Percentiles rank a stretch among this genome's conserved stretches.
Evolutionary conservation across 2,329 filamentous ascomycete genomes (phyloP).

Genomic region (Sclerotiophoma versabilis): DNA sequence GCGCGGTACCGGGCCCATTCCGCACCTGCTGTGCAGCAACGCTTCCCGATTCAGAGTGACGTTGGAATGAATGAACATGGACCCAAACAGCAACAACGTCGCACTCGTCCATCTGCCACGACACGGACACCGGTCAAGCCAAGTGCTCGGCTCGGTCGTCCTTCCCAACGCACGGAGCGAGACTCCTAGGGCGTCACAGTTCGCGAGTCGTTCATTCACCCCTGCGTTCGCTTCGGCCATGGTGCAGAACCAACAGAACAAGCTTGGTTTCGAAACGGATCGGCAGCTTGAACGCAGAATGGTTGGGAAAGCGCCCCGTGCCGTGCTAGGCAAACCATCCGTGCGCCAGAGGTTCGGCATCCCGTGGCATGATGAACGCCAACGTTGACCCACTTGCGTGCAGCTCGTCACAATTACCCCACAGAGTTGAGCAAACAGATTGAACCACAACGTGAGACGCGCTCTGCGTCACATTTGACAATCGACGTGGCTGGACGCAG

Average conservation of each 20-base stretch:
- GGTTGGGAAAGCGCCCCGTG: constrained; percentile 9
- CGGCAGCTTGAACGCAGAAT: constrained; percentile 2
- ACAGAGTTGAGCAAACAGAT: constrained; percentile 3
- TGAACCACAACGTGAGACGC: constrained; percentile 9
- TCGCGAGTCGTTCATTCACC: constrained; percentile 17
- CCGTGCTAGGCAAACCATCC: neutral
- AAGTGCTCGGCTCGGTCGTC: constrained; percentile 2
- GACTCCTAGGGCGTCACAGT: neutral
- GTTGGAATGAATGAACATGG: constrained; percentile 16
- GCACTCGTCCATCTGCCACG: neutral
- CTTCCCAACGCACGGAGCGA: neutral
- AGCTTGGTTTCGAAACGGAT: constrained; percentile 19
- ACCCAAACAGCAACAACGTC: constrained; percentile 1
- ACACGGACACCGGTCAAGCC: neutral
- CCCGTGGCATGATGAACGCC: constrained; percentile 17
- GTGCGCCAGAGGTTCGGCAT: constrained; percentile 15
- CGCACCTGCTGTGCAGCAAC: constrained; percentile 6
- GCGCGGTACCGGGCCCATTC: constrained; percentile 10
- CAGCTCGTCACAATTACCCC: constrained; percentile 13
- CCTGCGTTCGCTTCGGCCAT: constrained; percentile 7
- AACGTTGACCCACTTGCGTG: constrained; percentile 14
- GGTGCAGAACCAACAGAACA: constrained; percentile 14
- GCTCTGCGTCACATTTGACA: neutral
- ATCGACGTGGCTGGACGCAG: neutral
- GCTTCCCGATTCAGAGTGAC: constrained; percentile 9